These are phyloP conservation scores for Hymenoscyphus fructigenus DNA, from an alignment of 2,329 filamentous ascomycete species.

Conservation along the genomic window DNA sequence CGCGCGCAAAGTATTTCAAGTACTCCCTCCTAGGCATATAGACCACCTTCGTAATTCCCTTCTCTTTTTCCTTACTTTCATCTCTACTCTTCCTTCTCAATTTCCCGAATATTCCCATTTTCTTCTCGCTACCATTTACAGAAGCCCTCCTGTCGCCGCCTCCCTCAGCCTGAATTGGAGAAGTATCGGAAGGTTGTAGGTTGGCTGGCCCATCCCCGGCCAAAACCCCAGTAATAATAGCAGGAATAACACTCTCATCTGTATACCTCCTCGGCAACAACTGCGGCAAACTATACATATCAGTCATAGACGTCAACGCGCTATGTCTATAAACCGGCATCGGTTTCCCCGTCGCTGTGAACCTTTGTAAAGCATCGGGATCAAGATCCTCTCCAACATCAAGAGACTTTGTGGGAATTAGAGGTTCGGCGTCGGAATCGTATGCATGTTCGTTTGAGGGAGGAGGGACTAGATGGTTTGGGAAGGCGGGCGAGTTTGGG, in stretches of 20 bases:
- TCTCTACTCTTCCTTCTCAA: conserved; percentile 15
- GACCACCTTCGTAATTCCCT: conserved; percentile 30
- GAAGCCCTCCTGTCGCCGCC: not conserved
- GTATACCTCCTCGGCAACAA: conserved; percentile 30
- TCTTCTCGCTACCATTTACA: not conserved
- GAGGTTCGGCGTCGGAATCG: conserved; percentile 31
- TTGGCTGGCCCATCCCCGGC: too few species aligned
- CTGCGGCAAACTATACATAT: conserved; percentile 28
- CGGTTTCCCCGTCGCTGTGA: conserved; percentile 32
- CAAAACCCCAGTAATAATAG: conserved; percentile 26
- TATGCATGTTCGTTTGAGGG: conserved; percentile 13
- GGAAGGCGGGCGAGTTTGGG: not conserved
- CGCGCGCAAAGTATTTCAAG: conserved; percentile 33
- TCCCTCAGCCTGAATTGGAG: too few species aligned
- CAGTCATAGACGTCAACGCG: conserved; percentile 15
- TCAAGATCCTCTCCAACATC: conserved; percentile 9
- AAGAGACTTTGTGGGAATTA: conserved; percentile 15
- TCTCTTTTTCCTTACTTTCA: conserved; percentile 15
- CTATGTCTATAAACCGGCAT: conserved; percentile 23
- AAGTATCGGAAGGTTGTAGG: too few species aligned
- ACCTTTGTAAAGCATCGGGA: conserved; percentile 19
- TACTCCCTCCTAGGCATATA: conserved; percentile 37
- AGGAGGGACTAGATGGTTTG: not conserved
- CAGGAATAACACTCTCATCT: conserved; percentile 36
- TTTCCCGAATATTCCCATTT: conserved; percentile 13